These are phyloP conservation scores for Infundibulicybe gibba DNA, from an alignment of 768 basidiomycete species.

Conservation along the genomic window DNA sequence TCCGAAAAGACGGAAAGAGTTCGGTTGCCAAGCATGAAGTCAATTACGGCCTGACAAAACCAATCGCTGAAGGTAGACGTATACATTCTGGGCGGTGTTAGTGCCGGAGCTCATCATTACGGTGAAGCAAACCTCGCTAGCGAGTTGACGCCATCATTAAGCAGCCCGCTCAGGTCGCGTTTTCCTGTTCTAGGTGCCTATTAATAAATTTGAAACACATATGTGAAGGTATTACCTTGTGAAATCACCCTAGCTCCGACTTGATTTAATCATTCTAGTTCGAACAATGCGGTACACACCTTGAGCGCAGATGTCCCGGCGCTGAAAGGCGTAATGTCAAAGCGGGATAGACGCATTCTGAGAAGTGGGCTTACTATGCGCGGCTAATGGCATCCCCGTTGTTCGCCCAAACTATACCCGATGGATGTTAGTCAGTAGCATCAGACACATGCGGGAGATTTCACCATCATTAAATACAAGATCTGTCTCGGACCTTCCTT, in stretches of 20 bases:
- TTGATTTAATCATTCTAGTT: not conserved
- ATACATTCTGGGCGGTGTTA: constrained; percentile 56
- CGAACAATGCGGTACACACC: constrained; percentile 35
- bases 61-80: constrained; percentile 91
- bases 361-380: constrained; percentile 59
- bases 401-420: constrained; percentile 89
- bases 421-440: not conserved
- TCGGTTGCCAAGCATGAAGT: constrained; percentile 87
- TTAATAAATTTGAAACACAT: constrained; percentile 1
- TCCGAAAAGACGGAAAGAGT: constrained; percentile 89
- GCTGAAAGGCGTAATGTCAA: constrained; percentile 28
- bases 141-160: constrained; percentile 96
- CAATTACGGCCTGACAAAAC: constrained; percentile 96
- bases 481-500: constrained; percentile 62
- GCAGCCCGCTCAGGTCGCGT: constrained; percentile 85
- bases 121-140: constrained; percentile 56
- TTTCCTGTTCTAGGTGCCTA: constrained; percentile 75
- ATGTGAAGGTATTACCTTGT: constrained; percentile 53
- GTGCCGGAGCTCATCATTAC: not conserved
- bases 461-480: constrained; percentile 77
- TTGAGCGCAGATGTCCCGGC: constrained; percentile 97
- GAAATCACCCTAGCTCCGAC: constrained; percentile 65
- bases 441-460: constrained; percentile 3
- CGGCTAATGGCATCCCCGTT: constrained; percentile 95
- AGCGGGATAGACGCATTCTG: no score